Evolutionary conservation across 495 filamentous ascomycete species (phyloP).

Genomic region (Penicillium alfredii): DNA sequence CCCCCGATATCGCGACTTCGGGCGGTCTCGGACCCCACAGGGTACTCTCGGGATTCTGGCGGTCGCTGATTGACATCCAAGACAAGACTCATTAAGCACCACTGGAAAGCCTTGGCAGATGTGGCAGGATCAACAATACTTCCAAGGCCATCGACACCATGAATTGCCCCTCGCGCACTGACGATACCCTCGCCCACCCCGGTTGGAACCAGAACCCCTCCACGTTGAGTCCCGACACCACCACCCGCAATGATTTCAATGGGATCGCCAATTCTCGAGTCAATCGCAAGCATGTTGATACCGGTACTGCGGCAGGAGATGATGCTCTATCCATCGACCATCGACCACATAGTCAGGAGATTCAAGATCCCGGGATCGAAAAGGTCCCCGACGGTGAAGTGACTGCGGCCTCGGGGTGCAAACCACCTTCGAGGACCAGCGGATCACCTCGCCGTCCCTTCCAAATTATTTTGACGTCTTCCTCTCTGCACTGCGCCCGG

Average conservation of each 20-base stretch:
- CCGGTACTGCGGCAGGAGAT: conserved; percentile 16
- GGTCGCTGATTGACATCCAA: conserved; percentile 7
- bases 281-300: conserved; percentile 27
- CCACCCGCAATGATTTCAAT: conserved; percentile 60
- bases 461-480: conserved; percentile 14
- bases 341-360: conserved; percentile 18
- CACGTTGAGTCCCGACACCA: conserved; percentile 49
- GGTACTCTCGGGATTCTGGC: neutral
- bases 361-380: conserved; percentile 22
- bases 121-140: neutral
- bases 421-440: conserved; percentile 34
- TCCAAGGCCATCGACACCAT: conserved; percentile 29
- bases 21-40: conserved; percentile 9
- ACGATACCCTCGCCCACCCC: conserved; percentile 49
- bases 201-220: conserved; percentile 57
- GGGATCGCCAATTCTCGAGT: conserved; percentile 43
- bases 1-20: too few relatives aligned
- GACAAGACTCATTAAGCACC: too few relatives aligned
- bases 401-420: conserved; percentile 27
- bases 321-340: conserved; percentile 23
- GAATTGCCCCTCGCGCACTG: conserved; percentile 61
- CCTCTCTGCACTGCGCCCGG: conserved; percentile 16
- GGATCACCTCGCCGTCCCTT: conserved; percentile 36
- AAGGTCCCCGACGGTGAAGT: conserved; percentile 29
- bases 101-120: too few relatives aligned